Percentiles rank a stretch among this genome's conserved stretches.
Evolutionary conservation across 2,329 filamentous ascomycete genomes (phyloP).

Genomic region (Coleophoma eucalyptorum): DNA sequence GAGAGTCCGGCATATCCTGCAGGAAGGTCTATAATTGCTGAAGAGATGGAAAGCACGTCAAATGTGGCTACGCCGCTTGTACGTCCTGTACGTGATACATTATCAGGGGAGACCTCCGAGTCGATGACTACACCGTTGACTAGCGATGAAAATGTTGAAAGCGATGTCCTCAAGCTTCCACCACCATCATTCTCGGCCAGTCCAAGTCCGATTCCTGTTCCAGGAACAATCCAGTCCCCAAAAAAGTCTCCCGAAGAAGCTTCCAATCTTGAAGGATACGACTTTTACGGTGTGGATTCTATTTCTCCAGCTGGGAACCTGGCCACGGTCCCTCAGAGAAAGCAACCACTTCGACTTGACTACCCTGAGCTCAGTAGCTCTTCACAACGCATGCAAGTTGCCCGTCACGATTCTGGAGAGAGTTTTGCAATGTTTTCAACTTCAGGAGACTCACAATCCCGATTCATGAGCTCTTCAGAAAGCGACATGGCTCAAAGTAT

Average conservation of each 20-base stretch:
- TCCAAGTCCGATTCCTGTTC: constrained; percentile 22
- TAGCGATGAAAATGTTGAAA: constrained; percentile 30
- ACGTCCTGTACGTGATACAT: constrained; percentile 39
- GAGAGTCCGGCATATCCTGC: constrained; percentile 12
- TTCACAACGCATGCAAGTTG: constrained; percentile 19
- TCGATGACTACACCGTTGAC: constrained; percentile 18
- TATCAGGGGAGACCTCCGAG: constrained; percentile 15
- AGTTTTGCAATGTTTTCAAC: constrained; percentile 58
- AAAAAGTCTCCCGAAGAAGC: constrained; percentile 2
- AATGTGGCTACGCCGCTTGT: constrained; percentile 58
- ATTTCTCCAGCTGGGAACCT: constrained; percentile 49
- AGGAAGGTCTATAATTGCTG: constrained; percentile 15
- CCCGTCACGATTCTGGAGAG: constrained; percentile 54
- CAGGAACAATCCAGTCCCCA: constrained; percentile 12
- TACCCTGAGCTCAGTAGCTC: constrained; percentile 13
- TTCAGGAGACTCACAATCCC: constrained; percentile 42
- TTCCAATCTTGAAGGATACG: constrained; percentile 49
- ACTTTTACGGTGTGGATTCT: constrained; percentile 61
- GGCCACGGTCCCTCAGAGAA: constrained; percentile 34
- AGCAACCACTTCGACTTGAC: constrained; percentile 32
- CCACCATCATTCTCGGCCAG: constrained; percentile 16
- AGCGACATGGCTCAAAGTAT: constrained; percentile 20
- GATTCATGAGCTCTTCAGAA: constrained; percentile 32
- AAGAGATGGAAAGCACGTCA: constrained; percentile 58
- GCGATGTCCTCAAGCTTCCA: constrained; percentile 22